Conservation (phyloP, 352 stramenopile species). For the Pythium periplocum region DNA sequence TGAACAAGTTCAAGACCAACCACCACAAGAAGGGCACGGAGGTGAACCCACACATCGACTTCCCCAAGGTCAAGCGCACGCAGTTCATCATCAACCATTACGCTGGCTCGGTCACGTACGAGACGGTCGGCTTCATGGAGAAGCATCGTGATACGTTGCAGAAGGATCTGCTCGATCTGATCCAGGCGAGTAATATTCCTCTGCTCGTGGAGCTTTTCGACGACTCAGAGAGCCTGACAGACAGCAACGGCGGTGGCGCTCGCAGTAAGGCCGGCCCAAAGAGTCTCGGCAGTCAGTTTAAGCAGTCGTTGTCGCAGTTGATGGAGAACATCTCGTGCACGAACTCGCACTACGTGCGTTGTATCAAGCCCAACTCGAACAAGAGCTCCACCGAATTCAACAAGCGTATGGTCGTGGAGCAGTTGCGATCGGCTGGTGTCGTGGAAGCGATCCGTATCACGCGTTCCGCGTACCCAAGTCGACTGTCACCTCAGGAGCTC, state of each 20-base stretch:
- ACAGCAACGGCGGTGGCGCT: constrained; percentile 26
- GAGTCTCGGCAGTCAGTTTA: constrained; percentile 83
- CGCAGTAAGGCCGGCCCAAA: constrained; percentile 58
- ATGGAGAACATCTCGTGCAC: constrained; percentile 87
- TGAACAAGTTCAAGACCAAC: constrained; percentile 86
- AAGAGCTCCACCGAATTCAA: constrained; percentile 85
- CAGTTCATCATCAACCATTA: constrained; percentile 97
- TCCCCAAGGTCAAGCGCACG: constrained; percentile 85
- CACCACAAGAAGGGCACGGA: constrained; percentile 69
- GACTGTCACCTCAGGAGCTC: constrained; percentile 83
- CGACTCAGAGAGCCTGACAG: constrained; percentile 35
- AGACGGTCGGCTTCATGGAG: constrained; percentile 94
- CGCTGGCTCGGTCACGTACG: constrained; percentile 92
- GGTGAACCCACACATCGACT: constrained; percentile 75
- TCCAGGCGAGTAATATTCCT: constrained; percentile 63
- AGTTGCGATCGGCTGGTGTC: constrained; percentile 88
- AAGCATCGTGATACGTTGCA: constrained; percentile 95
- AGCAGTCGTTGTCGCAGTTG: constrained; percentile 69
- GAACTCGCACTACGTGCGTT: constrained; percentile 86
- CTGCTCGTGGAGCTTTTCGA: constrained; percentile 76
- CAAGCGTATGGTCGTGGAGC: constrained; percentile 89
- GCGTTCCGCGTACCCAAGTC: constrained; percentile 86
- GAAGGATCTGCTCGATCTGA: constrained; percentile 91
- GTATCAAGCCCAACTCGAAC: constrained; percentile 87
- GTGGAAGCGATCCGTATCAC: constrained; percentile 92